phyloP scores from a whole-genome alignment of 108 stramenopile species.

The Cyclotella cryptica region DNA sequence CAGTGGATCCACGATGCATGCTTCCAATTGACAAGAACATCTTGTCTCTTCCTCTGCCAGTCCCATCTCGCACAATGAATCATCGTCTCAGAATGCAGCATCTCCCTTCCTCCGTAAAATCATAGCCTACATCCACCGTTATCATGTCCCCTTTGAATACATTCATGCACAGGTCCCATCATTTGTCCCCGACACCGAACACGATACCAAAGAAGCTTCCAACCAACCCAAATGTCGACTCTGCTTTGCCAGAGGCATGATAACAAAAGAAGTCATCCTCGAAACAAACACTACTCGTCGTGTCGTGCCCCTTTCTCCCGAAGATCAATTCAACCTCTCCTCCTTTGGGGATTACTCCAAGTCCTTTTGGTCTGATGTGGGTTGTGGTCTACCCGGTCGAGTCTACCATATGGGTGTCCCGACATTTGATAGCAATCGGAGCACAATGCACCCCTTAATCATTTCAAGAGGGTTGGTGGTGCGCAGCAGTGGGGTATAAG shows the following conservation, averaged over 20 bases:
- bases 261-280: conserved; percentile 52
- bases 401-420: conserved; percentile 81
- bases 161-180: conserved; percentile 90
- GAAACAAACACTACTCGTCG: conserved; percentile 45
- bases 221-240: conserved; percentile 69
- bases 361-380: conserved; percentile 88
- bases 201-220: background rate
- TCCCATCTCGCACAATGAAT: background rate
- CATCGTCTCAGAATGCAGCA: conserved; percentile 15
- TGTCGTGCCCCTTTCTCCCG: conserved; percentile 46
- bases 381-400: conserved; percentile 83
- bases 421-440: conserved; percentile 87
- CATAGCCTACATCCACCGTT: conserved; percentile 71
- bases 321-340: conserved; percentile 74
- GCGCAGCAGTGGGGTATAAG: conserved; percentile 86
- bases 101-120: conserved; percentile 79
- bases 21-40: background rate
- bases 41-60: background rate
- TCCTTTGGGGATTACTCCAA: conserved; percentile 89
- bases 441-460: conserved; percentile 79
- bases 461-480: conserved; percentile 86
- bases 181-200: conserved; percentile 64
- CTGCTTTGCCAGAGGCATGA: conserved; percentile 85
- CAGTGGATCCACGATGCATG: background rate
- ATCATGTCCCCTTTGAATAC: conserved; percentile 87